Base-by-base conservation (phyloP, 1,139 yeast genomes). In the Williopsis jadinii region DNA sequence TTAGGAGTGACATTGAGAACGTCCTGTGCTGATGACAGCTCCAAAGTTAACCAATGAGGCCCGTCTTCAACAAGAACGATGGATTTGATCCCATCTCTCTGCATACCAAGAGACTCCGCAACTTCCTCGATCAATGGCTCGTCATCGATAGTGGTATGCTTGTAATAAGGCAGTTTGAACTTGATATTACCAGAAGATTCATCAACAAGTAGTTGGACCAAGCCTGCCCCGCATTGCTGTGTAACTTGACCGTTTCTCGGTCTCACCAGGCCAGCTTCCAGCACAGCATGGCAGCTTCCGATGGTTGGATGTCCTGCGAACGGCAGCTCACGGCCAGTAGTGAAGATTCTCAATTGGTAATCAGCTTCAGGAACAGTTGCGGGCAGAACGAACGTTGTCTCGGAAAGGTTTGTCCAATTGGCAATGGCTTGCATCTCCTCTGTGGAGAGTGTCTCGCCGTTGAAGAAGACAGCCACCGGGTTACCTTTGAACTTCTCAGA, bases 291-390 rank as follows among this genome's bases (percentile, higher is more conserved):
- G 30, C 73, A 68, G 0, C 77, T 61, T 3, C 81, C 82, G 28
- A 76, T 49, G 0, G 80, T 75, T 3, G 82, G 82, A 49, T 76
- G 82, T 1, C 83, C 82, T 1, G 81, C 81, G 60, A 76, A 76
- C 3, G 79, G 77, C 32, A 77, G 53, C 49, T 76, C 82, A 1
- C 40, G 36, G 3, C 36, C 47, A 0, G 77, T 71, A 0, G 73
- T 63, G 50, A 75, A 75, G 11, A 76, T 76, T 26, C 79, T 59
- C 9, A 75, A 57, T 40, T 55, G 62, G 55, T 75, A 76, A 50
- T 68, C 71, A 9, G 73, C 73, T 9, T 50, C 48, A 1, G 44
- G 36, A 11, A 46, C 48, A 0, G 68, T 60, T 6, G 77, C 67
- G 27, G 62, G 64, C 30, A 63, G 53, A 8, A 75, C 59, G 49